Evolutionary conservation across 192 early-diverging fungal species (phyloP).

Genomic region (Geranomyces variabilis): DNA sequence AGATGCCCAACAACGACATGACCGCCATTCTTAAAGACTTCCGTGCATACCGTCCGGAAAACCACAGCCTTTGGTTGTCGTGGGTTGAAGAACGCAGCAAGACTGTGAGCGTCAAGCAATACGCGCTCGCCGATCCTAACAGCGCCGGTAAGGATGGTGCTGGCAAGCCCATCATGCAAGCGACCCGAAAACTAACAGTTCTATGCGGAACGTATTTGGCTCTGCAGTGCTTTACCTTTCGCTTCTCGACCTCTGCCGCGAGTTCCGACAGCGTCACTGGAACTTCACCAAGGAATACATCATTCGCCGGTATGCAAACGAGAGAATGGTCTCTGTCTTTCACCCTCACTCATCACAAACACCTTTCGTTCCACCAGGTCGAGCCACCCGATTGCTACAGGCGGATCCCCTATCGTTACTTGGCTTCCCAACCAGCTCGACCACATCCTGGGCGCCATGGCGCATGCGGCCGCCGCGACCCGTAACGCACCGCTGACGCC

Average conservation of each 20-base stretch:
- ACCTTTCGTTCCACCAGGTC: constrained; percentile 41
- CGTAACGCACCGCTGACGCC: constrained; percentile 55
- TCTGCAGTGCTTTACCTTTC: constrained; percentile 75
- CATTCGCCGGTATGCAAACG: not conserved
- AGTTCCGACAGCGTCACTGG: constrained; percentile 88
- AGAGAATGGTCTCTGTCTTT: no score
- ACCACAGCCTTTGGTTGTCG: constrained; percentile 76
- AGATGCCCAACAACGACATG: constrained; percentile 80
- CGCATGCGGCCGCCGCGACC: constrained; percentile 49
- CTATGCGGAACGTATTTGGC: no score
- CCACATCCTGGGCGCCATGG: constrained; percentile 66
- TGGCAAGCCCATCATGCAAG: not conserved
- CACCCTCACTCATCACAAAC: constrained; percentile 50
- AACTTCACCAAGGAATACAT: constrained; percentile 86
- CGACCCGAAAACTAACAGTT: no score
- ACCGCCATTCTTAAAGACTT: constrained; percentile 79
- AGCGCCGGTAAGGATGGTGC: constrained; percentile 49
- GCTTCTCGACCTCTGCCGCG: constrained; percentile 80
- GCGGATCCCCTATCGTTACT: constrained; percentile 67
- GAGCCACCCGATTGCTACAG: constrained; percentile 73
- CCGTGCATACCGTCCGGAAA: constrained; percentile 74
- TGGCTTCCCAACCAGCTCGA: constrained; percentile 73
- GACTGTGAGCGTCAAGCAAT: constrained; percentile 32
- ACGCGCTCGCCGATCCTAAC: constrained; percentile 48
- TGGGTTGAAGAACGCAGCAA: constrained; percentile 60